phyloP scores from a whole-genome alignment of 306 rosid genomes.

The Styphnolobium japonicum region DNA sequence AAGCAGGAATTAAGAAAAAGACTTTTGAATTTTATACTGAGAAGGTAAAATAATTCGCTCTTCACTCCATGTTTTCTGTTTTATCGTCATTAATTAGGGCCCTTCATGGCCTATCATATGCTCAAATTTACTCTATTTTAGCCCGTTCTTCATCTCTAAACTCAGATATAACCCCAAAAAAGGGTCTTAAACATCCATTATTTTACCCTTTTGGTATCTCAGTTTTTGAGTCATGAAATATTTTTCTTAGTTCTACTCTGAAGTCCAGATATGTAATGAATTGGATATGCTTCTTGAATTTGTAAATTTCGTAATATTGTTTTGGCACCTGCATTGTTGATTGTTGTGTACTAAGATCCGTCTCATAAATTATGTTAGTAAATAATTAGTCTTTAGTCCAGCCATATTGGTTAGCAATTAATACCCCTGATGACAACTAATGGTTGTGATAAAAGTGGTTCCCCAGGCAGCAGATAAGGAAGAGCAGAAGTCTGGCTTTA shows the following conservation, averaged over 20 bases:
- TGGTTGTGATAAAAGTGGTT: slow-evolving; percentile 20
- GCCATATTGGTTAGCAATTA: neutral
- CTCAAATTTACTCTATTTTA: neutral
- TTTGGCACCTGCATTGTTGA: neutral
- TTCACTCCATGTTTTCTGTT: neutral
- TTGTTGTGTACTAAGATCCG: neutral
- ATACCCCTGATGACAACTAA: slow-evolving; percentile 2
- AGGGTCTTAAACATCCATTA: neutral
- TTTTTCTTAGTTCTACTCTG: neutral
- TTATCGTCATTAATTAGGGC: neutral
- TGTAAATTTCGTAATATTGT: neutral
- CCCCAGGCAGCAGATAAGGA: slow-evolving; percentile 51
- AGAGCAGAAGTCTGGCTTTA: slow-evolving; percentile 41
- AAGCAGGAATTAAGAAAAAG: slow-evolving; percentile 73
- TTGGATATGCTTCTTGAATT: neutral
- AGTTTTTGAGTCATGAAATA: neutral
- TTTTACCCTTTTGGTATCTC: slow-evolving; percentile 5
- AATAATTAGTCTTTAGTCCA: neutral
- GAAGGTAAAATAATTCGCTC: slow-evolving; percentile 52
- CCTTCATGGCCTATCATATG: neutral
- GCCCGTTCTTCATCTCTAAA: neutral
- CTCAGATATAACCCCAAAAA: neutral
- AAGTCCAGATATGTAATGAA: neutral
- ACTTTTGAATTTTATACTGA: slow-evolving; percentile 68
- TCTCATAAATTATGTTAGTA: neutral